Base-by-base conservation (phyloP, 768 basidiomycete genomes). In the Suillus ampliporus region DNA sequence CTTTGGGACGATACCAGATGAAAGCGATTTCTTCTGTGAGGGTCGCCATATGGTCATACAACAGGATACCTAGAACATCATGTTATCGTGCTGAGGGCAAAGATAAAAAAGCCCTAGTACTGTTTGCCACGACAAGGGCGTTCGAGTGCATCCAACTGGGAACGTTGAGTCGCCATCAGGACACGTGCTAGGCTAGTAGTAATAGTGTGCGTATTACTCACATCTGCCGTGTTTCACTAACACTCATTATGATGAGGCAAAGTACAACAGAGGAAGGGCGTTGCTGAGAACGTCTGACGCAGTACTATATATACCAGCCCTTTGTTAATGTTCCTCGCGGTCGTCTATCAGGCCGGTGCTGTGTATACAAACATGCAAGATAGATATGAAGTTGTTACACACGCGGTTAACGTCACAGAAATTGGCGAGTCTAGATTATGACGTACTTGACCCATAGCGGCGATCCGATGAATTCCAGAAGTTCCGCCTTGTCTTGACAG, bases 1-100 rank as follows among this genome's bases (percentile, higher is more conserved):
- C 75, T 59, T 78, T 79, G 1, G 77, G 78, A 50, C 76, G 73
- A 57, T 70, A 71, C 85, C 85, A 86, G 2, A 86, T 67, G 60
- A 77, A 76, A 21, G 73, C 67, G 41, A 83, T 68, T 65, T 86
- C 84, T 23, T 69, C 67, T 28, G 64, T 61, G 37, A 75, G 65
- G 5, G 76, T 77, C 54, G 74, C 52, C 41, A 69, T 3, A 60
- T 69, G 69, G 67, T 77, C 75, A 62, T 75, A 77, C 50, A 69
- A 68, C 37, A 75, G 59, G 1, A 76, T 31, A 15, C 64, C 76
- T 77, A 60, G n/a, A 31, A n/a, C 14, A 53, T 26, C 2, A 4
- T 47, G 35, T 31, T 13, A 46, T 17, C 14, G 41, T 51, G 23
- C n/a, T 9, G 21, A 34, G 50, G 35, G 34, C 47, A 31, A 21